Conservation (phyloP, 805 yeast species). For the Lachancea thermotolerans region DNA sequence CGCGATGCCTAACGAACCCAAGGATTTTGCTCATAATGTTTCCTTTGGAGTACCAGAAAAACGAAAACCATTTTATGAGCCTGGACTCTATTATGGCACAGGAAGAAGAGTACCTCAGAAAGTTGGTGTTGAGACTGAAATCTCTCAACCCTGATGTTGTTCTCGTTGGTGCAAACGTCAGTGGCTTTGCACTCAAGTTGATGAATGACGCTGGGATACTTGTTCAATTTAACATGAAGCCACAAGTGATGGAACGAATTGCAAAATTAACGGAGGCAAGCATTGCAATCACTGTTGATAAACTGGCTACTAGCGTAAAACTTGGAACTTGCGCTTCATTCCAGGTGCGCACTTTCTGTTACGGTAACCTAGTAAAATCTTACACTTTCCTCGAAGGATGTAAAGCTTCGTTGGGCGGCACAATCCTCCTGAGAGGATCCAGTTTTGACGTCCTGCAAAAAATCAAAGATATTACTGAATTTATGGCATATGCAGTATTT, state of each 20-base stretch:
- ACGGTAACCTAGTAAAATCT: conserved; percentile 52
- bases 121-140: conserved; percentile 69
- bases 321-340: conserved; percentile 72
- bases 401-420: conserved; percentile 66
- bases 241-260: conserved; percentile 70
- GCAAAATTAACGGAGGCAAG: conserved; percentile 79
- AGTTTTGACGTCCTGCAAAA: conserved; percentile 52
- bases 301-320: conserved; percentile 60
- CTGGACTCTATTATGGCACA: conserved; percentile 80
- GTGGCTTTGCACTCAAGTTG: conserved; percentile 72
- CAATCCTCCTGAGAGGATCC: conserved; percentile 81
- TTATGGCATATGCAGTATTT: conserved; percentile 71
- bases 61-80: conserved; percentile 74
- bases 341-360: conserved; percentile 61
- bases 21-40: conserved; percentile 77
- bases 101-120: conserved; percentile 76
- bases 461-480: conserved; percentile 72
- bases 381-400: conserved; percentile 78
- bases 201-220: conserved; percentile 71
- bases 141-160: conserved; percentile 74
- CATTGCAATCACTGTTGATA: conserved; percentile 79
- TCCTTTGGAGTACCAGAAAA: conserved; percentile 77
- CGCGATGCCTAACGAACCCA: conserved; percentile 55
- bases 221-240: conserved; percentile 75
- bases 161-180: conserved; percentile 69